phyloP scores from a whole-genome alignment of 2,329 filamentous ascomycete species.

The Fusarium oxysporum region DNA sequence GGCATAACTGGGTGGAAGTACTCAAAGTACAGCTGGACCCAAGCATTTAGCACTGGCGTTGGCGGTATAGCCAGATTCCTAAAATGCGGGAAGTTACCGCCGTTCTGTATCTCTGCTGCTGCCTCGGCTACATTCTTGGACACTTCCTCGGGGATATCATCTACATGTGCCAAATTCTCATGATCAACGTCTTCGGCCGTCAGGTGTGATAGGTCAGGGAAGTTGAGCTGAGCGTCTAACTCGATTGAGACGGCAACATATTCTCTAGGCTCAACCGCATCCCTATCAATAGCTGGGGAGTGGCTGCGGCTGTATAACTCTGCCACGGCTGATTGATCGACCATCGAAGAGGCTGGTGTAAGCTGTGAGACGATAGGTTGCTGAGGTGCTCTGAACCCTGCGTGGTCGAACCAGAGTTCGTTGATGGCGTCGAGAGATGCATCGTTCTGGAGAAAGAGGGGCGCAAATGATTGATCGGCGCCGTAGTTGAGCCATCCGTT shows the following conservation, averaged over 20 bases:
- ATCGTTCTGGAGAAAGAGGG: not conserved
- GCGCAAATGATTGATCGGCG: not conserved
- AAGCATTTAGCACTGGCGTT: not conserved
- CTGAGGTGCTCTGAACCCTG: not conserved
- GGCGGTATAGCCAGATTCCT: constrained; percentile 4
- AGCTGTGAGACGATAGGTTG: not conserved
- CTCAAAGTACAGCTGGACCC: constrained; percentile 12
- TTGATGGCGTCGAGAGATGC: not conserved
- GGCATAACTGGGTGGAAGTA: constrained; percentile 3
- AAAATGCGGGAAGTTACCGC: not conserved
- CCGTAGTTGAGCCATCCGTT: not conserved
- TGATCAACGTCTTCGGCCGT: not conserved
- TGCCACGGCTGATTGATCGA: not conserved
- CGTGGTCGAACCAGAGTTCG: constrained; percentile 1
- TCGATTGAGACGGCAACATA: not conserved
- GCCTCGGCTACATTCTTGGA: not conserved
- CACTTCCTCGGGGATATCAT: not conserved
- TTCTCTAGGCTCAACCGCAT: constrained; percentile 3
- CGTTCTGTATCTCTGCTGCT: not conserved
- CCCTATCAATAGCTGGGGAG: not conserved
- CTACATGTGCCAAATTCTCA: constrained; percentile 6
- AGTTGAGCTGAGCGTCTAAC: constrained; percentile 2
- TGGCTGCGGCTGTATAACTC: constrained; percentile 8
- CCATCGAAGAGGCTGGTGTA: not conserved
- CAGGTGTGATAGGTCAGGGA: not conserved